A percentile compares a stretch with the other conserved stretches of the same genome.
Conservation (phyloP, 2,329 filamentous ascomycete genomes). For the Botrytis aclada region DNA sequence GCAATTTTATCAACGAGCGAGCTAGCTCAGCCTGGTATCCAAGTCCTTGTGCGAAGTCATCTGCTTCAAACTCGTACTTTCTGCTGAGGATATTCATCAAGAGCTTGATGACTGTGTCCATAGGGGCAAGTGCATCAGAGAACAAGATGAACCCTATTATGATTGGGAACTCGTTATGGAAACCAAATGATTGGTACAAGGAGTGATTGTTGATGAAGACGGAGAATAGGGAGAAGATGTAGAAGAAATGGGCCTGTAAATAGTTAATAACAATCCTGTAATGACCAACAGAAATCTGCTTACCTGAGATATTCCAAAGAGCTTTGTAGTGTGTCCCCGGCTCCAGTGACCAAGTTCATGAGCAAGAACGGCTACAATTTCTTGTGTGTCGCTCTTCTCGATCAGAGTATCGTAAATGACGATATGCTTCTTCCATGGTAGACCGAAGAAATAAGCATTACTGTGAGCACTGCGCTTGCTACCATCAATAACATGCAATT, state of each 20-base stretch:
- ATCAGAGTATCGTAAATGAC: conserved; percentile 98
- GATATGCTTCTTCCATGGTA: conserved; percentile 99
- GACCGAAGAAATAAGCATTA: conserved; percentile 93
- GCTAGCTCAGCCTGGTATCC: conserved; percentile 84
- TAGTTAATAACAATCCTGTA: conserved; percentile 34
- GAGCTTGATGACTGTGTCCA: conserved; percentile 92
- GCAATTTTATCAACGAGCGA: conserved; percentile 88
- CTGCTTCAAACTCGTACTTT: conserved; percentile 93
- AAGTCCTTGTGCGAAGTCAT: conserved; percentile 80
- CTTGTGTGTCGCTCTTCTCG: conserved; percentile 87
- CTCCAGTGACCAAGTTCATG: conserved; percentile 98
- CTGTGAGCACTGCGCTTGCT: conserved; percentile 85
- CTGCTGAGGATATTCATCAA: conserved; percentile 94
- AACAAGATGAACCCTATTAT: conserved; percentile 98
- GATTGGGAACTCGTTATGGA: conserved; percentile 77
- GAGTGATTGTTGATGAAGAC: conserved; percentile 95
- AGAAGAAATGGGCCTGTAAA: conserved; percentile 81
- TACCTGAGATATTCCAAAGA: conserved; percentile 84
- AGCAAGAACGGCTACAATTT: conserved; percentile 90
- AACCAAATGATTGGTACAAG: conserved; percentile 88
- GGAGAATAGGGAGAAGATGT: conserved; percentile 94
- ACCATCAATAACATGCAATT: conserved; percentile 92
- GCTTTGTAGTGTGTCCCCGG: conserved; percentile 87
- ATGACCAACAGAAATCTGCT: conserved; percentile 2
- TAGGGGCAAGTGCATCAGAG: conserved; percentile 91